Conservation (phyloP, 441 rosid genomes). For the Pelargonium myrrhifolium region DNA sequence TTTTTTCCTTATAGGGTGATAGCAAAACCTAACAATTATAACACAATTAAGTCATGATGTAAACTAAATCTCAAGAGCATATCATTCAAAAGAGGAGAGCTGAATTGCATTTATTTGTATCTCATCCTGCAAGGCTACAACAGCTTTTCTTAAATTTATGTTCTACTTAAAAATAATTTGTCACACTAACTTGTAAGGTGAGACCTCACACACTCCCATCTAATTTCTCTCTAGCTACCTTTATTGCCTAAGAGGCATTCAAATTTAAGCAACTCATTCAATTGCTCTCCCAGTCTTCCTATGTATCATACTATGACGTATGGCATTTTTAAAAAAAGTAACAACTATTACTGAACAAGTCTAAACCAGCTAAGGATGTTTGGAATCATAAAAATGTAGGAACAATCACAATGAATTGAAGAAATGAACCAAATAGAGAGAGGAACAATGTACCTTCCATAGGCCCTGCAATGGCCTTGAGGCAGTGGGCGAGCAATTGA, state of each 20-base stretch:
- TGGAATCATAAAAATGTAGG: slow-evolving; percentile 1
- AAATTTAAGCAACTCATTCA: no score
- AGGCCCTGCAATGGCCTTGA: slow-evolving; percentile 78
- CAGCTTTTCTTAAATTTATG: no score
- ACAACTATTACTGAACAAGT: no score
- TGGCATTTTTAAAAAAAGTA: no score
- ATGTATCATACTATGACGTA: no score
- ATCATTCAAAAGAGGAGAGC: background rate
- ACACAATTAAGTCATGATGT: background rate
- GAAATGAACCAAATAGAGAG: background rate
- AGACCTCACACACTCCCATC: no score
- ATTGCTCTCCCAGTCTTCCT: no score
- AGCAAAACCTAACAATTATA: background rate
- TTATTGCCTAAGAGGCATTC: no score
- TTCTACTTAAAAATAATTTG: background rate
- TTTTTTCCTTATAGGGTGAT: no score
- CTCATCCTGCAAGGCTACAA: no score
- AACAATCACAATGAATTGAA: slow-evolving; percentile 6
- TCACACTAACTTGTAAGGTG: background rate
- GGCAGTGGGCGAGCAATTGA: slow-evolving; percentile 54
- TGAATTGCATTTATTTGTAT: background rate
- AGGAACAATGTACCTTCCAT: slow-evolving; percentile 59
- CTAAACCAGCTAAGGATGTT: background rate
- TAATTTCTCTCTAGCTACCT: no score
- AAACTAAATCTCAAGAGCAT: background rate